These are phyloP conservation scores for Mycena maculata DNA, from an alignment of 768 basidiomycete species.

Conservation along the genomic window DNA sequence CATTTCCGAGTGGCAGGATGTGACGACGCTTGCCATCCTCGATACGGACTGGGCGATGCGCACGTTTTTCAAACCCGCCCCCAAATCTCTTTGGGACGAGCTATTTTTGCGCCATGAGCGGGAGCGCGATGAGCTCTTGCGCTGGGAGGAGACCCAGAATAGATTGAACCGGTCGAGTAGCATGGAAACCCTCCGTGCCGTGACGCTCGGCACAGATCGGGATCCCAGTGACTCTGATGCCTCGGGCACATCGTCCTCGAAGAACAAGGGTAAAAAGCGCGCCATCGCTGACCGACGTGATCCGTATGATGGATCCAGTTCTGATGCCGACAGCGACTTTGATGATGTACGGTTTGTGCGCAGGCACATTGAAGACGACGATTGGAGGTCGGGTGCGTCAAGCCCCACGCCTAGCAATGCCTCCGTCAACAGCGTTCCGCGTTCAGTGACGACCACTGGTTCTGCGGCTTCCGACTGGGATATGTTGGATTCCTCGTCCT, in stretches of 20 bases:
- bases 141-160: constrained; percentile 55
- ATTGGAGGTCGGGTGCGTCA: not conserved
- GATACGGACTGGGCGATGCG: constrained; percentile 69
- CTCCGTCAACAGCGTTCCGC: constrained; percentile 19
- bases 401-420: constrained; percentile 20
- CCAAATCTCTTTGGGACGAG: constrained; percentile 69
- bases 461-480: constrained; percentile 30
- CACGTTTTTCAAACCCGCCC: constrained; percentile 43
- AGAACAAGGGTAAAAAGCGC: constrained; percentile 26
- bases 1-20: constrained; percentile 65
- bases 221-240: constrained; percentile 8
- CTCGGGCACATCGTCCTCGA: not conserved
- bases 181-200: constrained; percentile 55
- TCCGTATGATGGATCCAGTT: constrained; percentile 17
- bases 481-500: constrained; percentile 19
- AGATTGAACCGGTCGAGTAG: constrained; percentile 51
- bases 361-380: not conserved
- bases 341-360: not conserved
- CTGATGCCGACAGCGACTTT: constrained; percentile 25
- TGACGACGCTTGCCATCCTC: constrained; percentile 68
- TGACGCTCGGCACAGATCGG: not conserved
- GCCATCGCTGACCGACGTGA: not conserved
- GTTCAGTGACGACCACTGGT: not conserved
- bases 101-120: constrained; percentile 66
- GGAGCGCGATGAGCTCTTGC: constrained; percentile 67